These are phyloP conservation scores for Termitomyces sp. DNA, from an alignment of 768 basidiomycete genomes.

Conservation along the genomic window DNA sequence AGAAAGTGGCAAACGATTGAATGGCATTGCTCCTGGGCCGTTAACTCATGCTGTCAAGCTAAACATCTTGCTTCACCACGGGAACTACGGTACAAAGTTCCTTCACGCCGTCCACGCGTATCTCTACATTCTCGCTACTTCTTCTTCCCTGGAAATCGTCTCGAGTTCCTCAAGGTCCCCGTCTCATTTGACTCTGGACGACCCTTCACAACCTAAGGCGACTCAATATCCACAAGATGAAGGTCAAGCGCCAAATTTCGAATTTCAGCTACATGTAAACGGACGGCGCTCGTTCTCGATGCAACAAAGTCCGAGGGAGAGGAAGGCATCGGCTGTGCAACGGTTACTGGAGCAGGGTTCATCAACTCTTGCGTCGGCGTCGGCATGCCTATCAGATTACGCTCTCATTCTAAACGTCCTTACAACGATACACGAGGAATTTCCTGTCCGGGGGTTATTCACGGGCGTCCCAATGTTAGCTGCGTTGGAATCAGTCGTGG, in stretches of 20 bases:
- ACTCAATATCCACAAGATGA: conserved; percentile 24
- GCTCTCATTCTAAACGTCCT: conserved; percentile 66
- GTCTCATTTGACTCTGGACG: conserved; percentile 24
- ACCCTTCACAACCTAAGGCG: conserved; percentile 24
- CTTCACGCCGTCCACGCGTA: conserved; percentile 80
- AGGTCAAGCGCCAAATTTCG: conserved; percentile 21
- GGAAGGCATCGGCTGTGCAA: conserved; percentile 52
- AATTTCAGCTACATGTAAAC: conserved; percentile 24
- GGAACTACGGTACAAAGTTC: conserved; percentile 64
- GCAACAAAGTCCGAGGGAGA: conserved; percentile 41
- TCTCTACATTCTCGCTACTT: conserved; percentile 71
- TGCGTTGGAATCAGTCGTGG: conserved; percentile 57
- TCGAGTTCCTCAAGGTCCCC: conserved; percentile 36
- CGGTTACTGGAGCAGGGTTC: conserved; percentile 47
- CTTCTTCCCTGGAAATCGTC: conserved; percentile 52
- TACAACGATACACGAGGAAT: conserved; percentile 56
- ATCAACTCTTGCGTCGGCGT: conserved; percentile 32
- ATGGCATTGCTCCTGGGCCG: conserved; percentile 44
- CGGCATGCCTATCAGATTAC: conserved; percentile 72
- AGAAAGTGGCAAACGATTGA: conserved; percentile 41
- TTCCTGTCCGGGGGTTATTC: conserved; percentile 72
- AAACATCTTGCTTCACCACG: conserved; percentile 43
- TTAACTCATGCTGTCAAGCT: conserved; percentile 39
- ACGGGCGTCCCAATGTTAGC: conserved; percentile 84
- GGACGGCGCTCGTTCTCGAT: conserved; percentile 43